Conservation (phyloP, 2,329 filamentous ascomycete genomes). For the Colletotrichum sp. region DNA sequence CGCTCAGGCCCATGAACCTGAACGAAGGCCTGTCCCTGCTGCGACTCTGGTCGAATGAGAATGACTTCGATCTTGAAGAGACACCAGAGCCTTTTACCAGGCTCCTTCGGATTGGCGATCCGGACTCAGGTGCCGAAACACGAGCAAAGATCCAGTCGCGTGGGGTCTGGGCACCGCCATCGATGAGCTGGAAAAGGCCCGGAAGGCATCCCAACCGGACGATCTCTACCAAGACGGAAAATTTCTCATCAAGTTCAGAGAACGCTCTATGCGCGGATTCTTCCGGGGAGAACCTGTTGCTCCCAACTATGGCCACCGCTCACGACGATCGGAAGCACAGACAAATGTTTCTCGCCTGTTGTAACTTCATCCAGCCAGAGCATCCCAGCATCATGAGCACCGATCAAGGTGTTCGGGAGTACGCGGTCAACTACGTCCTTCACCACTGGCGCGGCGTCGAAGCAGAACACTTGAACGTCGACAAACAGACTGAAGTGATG, state of each 20-base stretch:
- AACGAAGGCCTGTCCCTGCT: slow-evolving; percentile 27
- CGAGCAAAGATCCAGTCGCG: neutral
- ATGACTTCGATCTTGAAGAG: slow-evolving; percentile 29
- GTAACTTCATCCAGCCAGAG: slow-evolving; percentile 11
- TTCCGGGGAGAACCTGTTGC: slow-evolving; percentile 23
- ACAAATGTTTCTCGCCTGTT: slow-evolving; percentile 25
- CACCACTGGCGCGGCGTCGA: slow-evolving; percentile 23
- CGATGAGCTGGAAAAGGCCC: slow-evolving; percentile 24
- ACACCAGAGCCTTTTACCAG: slow-evolving; percentile 28
- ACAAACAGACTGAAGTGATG: slow-evolving; percentile 26
- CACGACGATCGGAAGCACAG: slow-evolving; percentile 26
- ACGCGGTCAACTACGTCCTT: slow-evolving; percentile 20
- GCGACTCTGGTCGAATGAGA: slow-evolving; percentile 20
- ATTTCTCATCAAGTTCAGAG: slow-evolving; percentile 31
- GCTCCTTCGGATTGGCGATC: slow-evolving; percentile 29
- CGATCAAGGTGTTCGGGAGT: neutral
- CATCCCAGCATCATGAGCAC: neutral
- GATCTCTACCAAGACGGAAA: slow-evolving; percentile 29
- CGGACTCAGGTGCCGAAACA: slow-evolving; percentile 26
- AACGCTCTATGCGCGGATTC: slow-evolving; percentile 33
- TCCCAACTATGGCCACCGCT: neutral
- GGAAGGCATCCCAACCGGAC: neutral
- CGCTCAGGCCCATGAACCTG: slow-evolving; percentile 25
- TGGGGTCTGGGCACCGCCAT: slow-evolving; percentile 4
- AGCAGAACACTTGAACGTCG: slow-evolving; percentile 12